Percentiles rank a stretch among this genome's conserved stretches.
These are phyloP conservation scores for Colletotrichum coccodes DNA, from an alignment of 2,329 filamentous ascomycete genomes.

Conservation along the genomic window DNA sequence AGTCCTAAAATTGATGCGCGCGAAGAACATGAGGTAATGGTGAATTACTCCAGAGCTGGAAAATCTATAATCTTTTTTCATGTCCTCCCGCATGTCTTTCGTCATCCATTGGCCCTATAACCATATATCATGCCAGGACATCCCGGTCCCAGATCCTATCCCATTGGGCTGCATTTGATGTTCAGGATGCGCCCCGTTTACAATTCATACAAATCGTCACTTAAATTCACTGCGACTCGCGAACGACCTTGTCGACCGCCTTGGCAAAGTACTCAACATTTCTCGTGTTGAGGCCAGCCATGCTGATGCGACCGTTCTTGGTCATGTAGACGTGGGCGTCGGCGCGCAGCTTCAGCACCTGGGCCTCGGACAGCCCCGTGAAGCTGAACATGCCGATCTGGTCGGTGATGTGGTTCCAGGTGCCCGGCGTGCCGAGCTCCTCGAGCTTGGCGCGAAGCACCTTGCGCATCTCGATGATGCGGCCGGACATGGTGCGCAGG, in stretches of 20 bases:
- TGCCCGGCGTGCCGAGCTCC: slow-evolving; percentile 84
- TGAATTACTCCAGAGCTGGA: slow-evolving; percentile 15
- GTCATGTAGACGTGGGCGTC: slow-evolving; percentile 89
- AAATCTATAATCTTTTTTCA: slow-evolving; percentile 21
- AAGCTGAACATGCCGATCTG: slow-evolving; percentile 99
- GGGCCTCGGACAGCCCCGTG: slow-evolving; percentile 79
- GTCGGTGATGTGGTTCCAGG: slow-evolving; percentile 96
- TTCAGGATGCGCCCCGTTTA: not conserved
- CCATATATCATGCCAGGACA: slow-evolving; percentile 6
- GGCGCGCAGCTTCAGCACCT: slow-evolving; percentile 76
- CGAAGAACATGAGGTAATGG: slow-evolving; percentile 3
- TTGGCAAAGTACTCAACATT: slow-evolving; percentile 95
- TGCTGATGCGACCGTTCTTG: slow-evolving; percentile 97
- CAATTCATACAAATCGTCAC: not conserved
- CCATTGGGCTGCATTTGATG: not conserved
- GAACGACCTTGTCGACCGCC: slow-evolving; percentile 86
- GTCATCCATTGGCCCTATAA: not conserved
- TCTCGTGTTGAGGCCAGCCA: slow-evolving; percentile 94
- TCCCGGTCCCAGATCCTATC: not conserved
- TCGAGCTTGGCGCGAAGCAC: slow-evolving; percentile 84
- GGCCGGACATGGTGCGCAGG: slow-evolving; percentile 90
- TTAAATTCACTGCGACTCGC: slow-evolving; percentile 49
- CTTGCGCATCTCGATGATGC: slow-evolving; percentile 92
- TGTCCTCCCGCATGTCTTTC: slow-evolving; percentile 12
- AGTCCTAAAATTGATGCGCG: too few species aligned